Evolutionary conservation across 2,329 filamentous ascomycete genomes (phyloP), one percentile per base, ranked within the genome.

Genomic region (Sporothrix protearum): DNA sequence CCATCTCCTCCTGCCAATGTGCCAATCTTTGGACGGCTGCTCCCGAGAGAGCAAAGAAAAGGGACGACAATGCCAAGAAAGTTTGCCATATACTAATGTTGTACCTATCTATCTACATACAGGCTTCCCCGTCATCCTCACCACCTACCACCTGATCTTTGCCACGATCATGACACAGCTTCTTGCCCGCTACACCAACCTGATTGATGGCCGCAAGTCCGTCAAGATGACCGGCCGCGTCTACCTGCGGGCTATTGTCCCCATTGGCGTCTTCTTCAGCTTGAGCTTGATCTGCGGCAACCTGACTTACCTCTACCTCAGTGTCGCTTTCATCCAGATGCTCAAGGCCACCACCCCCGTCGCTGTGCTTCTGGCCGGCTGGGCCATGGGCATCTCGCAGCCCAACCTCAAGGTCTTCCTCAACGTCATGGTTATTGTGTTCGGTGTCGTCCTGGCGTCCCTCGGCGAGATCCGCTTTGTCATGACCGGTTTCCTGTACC

Each of bases 271-370:
- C 80, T 96, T 97, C 85, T 98, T 97, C 89, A 96, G 92, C 80
- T 85, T 97, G 85, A 96, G 92, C 82, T 87, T 98, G 85, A 97
- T 98, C 80, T 97, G 94, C 82, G 94, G 94, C 79, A 98, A 98
- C 85, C 83, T 97, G 82, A 94, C 95, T 77, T 98, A 98, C 80
- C 88, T 97, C 71, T 97, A 97, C 82, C 88, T 98, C 73, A 96
- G 92, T 76, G 95, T 98, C 72, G 92, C 95, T 73, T 98, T 98
- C 82, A 98, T 98, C 78, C 95, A 98, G 86, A 98, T 98, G 95
- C 90, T 98, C 81, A 98, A 98, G 92, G 96, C 96, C 76, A 97
- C 94, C 57, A 98, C 93, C 42, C 96, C 96, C 19, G 94, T 98
- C 73, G 94, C 94, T 70, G 94, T 98, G 69, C 89, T 99, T 51